Conservation (phyloP, 352 stramenopile species). For the Phytophthora sp. region DNA sequence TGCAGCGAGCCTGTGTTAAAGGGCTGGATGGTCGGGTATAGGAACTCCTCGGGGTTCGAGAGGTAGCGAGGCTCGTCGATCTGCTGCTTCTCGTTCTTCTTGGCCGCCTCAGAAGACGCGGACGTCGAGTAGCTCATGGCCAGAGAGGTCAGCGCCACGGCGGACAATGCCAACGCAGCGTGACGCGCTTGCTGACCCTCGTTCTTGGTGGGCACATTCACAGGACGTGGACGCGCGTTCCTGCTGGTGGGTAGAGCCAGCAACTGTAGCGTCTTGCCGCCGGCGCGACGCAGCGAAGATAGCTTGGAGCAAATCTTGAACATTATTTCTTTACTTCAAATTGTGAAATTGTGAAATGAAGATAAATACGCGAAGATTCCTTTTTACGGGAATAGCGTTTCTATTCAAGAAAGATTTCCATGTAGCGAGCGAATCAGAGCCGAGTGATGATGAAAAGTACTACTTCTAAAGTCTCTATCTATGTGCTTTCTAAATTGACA, state of each 20-base stretch:
- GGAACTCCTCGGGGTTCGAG: conserved; percentile 61
- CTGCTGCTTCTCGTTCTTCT: conserved; percentile 25
- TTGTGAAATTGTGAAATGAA: not conserved
- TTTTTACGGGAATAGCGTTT: too few relatives aligned
- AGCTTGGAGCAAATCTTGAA: conserved; percentile 30
- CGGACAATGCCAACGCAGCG: conserved; percentile 33
- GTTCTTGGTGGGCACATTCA: conserved; percentile 29
- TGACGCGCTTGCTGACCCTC: conserved; percentile 20
- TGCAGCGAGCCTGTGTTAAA: conserved; percentile 83
- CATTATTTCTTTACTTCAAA: conserved; percentile 19
- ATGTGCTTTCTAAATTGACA: not conserved
- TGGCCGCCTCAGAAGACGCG: conserved; percentile 27
- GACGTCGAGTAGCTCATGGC: conserved; percentile 35
- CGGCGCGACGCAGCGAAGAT: conserved; percentile 21
- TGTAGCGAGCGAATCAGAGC: too few relatives aligned
- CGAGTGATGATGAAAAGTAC: not conserved
- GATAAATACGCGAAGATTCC: conserved; percentile 7
- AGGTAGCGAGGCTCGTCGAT: conserved; percentile 42
- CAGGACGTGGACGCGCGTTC: conserved; percentile 24
- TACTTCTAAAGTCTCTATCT: not conserved
- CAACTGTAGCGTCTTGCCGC: conserved; percentile 39
- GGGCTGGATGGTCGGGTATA: conserved; percentile 86
- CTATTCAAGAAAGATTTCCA: too few relatives aligned
- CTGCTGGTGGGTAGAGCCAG: conserved; percentile 31
- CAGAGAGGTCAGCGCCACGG: conserved; percentile 33